A percentile compares a stretch with the other conserved stretches of the same genome.
Conservation (phyloP, 192 early-diverging fungal genomes). For the Dissophora ornata region DNA sequence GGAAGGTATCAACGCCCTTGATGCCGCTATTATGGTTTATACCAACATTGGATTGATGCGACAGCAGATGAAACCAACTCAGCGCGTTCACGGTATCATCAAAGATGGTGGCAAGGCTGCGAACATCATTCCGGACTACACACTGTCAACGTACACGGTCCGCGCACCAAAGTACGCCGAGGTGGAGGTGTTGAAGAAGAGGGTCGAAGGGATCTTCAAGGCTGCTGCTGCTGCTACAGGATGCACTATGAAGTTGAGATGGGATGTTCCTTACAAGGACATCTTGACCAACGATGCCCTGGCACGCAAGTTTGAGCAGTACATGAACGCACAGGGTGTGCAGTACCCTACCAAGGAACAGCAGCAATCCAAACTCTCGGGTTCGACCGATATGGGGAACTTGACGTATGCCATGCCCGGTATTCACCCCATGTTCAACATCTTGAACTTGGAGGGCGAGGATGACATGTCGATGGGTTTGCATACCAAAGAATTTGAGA, state of each 20-base stretch:
- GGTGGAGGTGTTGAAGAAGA: conserved; percentile 63
- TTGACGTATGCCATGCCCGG: conserved; percentile 74
- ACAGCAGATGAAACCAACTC: conserved; percentile 75
- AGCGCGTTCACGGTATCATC: conserved; percentile 83
- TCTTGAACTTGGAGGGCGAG: conserved; percentile 36
- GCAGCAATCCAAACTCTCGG: conserved; percentile 52
- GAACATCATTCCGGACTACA: conserved; percentile 75
- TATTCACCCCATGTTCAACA: conserved; percentile 55
- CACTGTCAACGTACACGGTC: conserved; percentile 68
- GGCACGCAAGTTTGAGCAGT: conserved; percentile 59
- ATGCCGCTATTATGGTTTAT: conserved; percentile 75
- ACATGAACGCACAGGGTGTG: conserved; percentile 60
- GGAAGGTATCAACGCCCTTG: conserved; percentile 81
- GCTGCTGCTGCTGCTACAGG: conserved; percentile 79
- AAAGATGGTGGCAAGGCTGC: conserved; percentile 75
- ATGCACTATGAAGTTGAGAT: conserved; percentile 64
- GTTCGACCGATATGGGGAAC: conserved; percentile 82
- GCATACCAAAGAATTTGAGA: conserved; percentile 74
- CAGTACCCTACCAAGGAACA: conserved; percentile 42
- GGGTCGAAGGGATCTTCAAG: conserved; percentile 69
- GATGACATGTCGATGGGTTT: conserved; percentile 62
- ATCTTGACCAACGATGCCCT: conserved; percentile 70
- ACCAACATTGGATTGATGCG: conserved; percentile 77
- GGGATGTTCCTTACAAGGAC: conserved; percentile 69
- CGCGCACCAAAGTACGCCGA: conserved; percentile 66